Conservation (phyloP, 2,329 filamentous ascomycete species). For the Neodidymelliopsis sp. region DNA sequence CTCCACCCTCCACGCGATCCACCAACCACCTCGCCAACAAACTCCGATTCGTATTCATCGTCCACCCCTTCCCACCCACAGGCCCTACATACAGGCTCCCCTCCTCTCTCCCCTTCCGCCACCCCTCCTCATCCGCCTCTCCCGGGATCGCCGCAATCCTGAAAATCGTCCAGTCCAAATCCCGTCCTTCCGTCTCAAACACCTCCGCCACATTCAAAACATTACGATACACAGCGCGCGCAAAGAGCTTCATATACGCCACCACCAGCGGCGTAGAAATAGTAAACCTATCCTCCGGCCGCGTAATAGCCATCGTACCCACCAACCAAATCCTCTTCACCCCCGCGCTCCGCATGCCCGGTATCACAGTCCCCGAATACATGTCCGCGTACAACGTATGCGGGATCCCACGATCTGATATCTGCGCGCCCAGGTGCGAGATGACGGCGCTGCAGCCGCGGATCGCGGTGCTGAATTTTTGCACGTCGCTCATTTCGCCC, state of each 20-base stretch:
- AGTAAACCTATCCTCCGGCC: background rate
- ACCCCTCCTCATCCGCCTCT: slow-evolving; percentile 5
- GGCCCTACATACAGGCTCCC: slow-evolving; percentile 2
- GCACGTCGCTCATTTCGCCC: background rate
- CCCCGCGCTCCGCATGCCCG: background rate
- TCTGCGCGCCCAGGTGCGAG: slow-evolving; percentile 2
- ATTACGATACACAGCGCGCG: background rate
- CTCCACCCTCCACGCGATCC: slow-evolving; percentile 1
- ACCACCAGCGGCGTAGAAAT: background rate
- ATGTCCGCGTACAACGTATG: slow-evolving; percentile 1
- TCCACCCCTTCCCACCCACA: slow-evolving; percentile 10
- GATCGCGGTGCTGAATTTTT: background rate
- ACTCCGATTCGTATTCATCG: slow-evolving; percentile 7
- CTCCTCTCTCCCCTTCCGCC: slow-evolving; percentile 7
- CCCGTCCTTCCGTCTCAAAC: slow-evolving; percentile 1
- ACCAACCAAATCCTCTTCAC: background rate
- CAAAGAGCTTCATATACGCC: slow-evolving; percentile 3
- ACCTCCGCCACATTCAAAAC: background rate
- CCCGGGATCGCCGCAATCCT: slow-evolving; percentile 7
- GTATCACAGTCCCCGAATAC: background rate
- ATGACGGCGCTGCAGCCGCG: background rate
- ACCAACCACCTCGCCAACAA: slow-evolving; percentile 14
- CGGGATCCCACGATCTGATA: background rate
- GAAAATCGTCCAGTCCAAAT: slow-evolving; percentile 13
- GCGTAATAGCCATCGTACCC: slow-evolving; percentile 6